Percentiles rank a stretch among this genome's conserved stretches.
These are phyloP conservation scores for Tetraselmis striata DNA, from an alignment of 139 green algal genomes.

Conservation along the genomic window DNA sequence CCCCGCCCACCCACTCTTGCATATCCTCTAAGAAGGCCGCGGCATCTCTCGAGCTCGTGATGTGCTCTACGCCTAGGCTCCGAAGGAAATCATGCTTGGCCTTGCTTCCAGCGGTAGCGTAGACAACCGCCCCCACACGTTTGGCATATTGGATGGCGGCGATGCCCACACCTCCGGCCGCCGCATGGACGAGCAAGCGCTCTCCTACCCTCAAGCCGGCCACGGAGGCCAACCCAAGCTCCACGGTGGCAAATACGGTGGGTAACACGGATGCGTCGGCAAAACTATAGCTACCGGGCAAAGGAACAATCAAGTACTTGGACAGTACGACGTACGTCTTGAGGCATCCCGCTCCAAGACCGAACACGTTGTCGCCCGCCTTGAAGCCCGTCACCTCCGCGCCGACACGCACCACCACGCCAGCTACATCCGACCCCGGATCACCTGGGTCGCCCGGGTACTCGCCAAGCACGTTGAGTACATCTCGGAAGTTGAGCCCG, in stretches of 20 bases:
- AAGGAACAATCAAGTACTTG: not conserved
- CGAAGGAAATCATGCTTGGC: conserved; percentile 66
- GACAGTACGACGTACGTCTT: conserved; percentile 56
- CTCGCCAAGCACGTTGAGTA: conserved; percentile 76
- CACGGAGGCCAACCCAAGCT: conserved; percentile 41
- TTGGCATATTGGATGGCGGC: conserved; percentile 51
- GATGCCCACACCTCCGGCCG: conserved; percentile 73
- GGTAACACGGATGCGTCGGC: conserved; percentile 65
- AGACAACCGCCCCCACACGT: conserved; percentile 20
- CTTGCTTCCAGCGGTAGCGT: conserved; percentile 59
- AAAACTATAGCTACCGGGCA: conserved; percentile 62
- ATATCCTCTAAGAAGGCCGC: conserved; percentile 39
- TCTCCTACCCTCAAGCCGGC: conserved; percentile 32
- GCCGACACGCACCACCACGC: conserved; percentile 57
- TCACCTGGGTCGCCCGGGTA: conserved; percentile 80
- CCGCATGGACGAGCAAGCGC: conserved; percentile 62
- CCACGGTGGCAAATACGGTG: conserved; percentile 77
- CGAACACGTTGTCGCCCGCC: conserved; percentile 65
- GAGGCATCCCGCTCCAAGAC: conserved; percentile 62
- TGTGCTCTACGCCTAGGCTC: conserved; percentile 33
- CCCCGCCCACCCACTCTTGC: not conserved
- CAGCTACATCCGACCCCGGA: conserved; percentile 69
- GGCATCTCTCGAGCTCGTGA: conserved; percentile 52
- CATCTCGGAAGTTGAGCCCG: conserved; percentile 81
- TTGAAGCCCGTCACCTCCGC: not conserved